These are phyloP conservation scores for Plasmodium falciparum DNA, from an alignment of 169 alveolate species.

Conservation along the genomic window DNA sequence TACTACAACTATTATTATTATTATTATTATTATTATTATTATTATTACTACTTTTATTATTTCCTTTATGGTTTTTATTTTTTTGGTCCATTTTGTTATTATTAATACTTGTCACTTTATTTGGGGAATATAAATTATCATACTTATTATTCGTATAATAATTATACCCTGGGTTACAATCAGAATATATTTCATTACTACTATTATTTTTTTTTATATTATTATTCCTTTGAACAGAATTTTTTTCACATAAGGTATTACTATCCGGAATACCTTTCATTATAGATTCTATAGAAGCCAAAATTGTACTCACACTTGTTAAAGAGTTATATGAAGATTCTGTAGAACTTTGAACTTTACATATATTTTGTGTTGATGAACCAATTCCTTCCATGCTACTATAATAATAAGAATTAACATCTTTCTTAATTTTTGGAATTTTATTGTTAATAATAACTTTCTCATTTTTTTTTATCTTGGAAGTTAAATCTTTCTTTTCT, in stretches of 20 bases:
- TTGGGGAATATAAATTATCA: not conserved
- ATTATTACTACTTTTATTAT: not conserved
- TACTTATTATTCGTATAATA: not conserved
- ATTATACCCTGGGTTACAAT: no score
- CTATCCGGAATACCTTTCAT: conserved; percentile 28
- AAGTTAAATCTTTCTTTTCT: not conserved
- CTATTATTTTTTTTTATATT: no score
- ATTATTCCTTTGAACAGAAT: not conserved
- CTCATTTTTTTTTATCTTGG: not conserved
- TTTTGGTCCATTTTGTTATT: not conserved
- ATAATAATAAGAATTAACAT: not conserved
- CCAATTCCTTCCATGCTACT: conserved; percentile 10
- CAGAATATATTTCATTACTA: no score
- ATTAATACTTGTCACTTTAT: not conserved
- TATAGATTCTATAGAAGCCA: conserved; percentile 23
- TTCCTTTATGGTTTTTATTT: not conserved
- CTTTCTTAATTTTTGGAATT: not conserved
- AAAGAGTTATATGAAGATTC: conserved; percentile 12
- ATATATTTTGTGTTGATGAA: not conserved
- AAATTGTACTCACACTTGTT: conserved; percentile 28
- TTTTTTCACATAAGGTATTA: conserved; percentile 26
- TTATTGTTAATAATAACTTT: not conserved
- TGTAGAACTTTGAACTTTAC: not conserved
- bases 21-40: not conserved
- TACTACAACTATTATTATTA: not conserved